Percentiles rank a stretch among this genome's conserved stretches.
phyloP scores from a whole-genome alignment of 805 yeast species.

The Saturnispora saitoi region DNA sequence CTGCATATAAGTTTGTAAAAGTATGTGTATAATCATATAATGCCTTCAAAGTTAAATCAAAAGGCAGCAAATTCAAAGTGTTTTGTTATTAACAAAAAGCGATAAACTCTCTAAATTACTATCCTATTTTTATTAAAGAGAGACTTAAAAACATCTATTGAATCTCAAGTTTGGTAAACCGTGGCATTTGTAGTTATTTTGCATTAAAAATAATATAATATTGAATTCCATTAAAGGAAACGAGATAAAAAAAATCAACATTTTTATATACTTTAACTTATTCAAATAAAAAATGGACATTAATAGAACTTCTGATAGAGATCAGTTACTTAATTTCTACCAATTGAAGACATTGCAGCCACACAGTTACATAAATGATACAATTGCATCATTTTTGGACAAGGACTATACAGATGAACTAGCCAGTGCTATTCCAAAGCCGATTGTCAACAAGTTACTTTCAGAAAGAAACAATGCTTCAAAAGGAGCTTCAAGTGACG shows the following conservation, averaged over 20 bases:
- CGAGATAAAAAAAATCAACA: background rate
- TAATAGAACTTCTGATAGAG: constrained; percentile 11
- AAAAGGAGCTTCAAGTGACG: background rate
- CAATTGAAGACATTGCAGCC: constrained; percentile 39
- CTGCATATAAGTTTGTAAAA: background rate
- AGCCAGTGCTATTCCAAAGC: constrained; percentile 18
- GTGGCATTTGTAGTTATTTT: too few species aligned
- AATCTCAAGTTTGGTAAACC: too few species aligned
- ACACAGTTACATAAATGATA: constrained; percentile 19
- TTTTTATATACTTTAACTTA: background rate
- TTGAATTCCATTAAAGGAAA: background rate
- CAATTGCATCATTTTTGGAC: constrained; percentile 14
- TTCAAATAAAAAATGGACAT: constrained; percentile 5
- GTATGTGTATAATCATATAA: background rate
- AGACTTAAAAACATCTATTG: too few species aligned
- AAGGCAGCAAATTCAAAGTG: background rate
- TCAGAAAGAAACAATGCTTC: constrained; percentile 15
- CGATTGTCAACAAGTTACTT: constrained; percentile 19
- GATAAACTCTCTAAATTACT: too few species aligned
- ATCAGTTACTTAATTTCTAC: constrained; percentile 28
- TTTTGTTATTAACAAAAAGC: background rate
- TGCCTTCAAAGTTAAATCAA: too few species aligned
- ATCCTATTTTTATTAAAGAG: too few species aligned
- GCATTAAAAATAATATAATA: background rate
- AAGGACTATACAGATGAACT: constrained; percentile 15